Conservation (phyloP, 768 basidiomycete genomes). For the Leccinum subgranulosum region DNA sequence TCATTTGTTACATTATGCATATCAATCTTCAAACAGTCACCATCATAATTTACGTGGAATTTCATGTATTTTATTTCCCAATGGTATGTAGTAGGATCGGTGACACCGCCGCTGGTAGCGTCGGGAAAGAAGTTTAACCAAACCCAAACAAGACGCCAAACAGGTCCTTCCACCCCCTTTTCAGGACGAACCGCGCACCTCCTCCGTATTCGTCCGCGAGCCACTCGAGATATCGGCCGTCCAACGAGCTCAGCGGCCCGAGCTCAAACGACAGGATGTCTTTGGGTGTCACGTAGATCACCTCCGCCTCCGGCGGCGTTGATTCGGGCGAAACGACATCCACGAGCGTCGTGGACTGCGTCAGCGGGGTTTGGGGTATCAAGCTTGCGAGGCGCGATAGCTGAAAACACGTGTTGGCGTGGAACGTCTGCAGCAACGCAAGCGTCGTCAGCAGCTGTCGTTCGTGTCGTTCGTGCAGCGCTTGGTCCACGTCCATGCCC, state of each 20-base stretch:
- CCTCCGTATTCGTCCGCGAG: constrained; percentile 63
- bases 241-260: constrained; percentile 66
- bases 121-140: constrained; percentile 19
- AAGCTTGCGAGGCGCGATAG: constrained; percentile 41
- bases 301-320: constrained; percentile 16
- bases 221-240: constrained; percentile 79
- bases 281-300: constrained; percentile 52
- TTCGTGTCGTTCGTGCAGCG: constrained; percentile 28
- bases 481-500: constrained; percentile 9
- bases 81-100: not conserved
- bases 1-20: too few relatives aligned
- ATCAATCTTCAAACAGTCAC: too few relatives aligned
- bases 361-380: constrained; percentile 9
- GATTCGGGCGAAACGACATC: not conserved
- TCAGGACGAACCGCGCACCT: constrained; percentile 37
- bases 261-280: constrained; percentile 70
- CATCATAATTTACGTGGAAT: too few relatives aligned
- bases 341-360: not conserved
- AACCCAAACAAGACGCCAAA: constrained; percentile 43
- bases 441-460: constrained; percentile 46
- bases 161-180: constrained; percentile 47
- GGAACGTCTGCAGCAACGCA: constrained; percentile 64
- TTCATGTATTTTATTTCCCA: too few relatives aligned
- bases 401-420: constrained; percentile 60
- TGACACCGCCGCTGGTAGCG: not conserved